A percentile compares a stretch with the other conserved stretches of the same genome.
Evolutionary conservation across 805 yeast genomes (phyloP).

Genomic region (Monosporozyma aerobia): DNA sequence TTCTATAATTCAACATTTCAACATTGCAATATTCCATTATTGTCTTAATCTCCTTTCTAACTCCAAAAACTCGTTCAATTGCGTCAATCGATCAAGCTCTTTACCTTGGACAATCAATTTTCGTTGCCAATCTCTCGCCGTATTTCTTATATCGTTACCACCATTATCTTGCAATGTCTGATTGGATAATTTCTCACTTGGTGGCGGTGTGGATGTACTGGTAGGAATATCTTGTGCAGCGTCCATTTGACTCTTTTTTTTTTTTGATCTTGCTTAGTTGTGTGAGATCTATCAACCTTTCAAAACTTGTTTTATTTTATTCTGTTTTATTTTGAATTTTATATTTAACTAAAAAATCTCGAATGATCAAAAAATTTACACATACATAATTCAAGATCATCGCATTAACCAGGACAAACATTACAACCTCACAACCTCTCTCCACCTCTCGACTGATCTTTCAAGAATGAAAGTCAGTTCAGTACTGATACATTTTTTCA

Average conservation of each 20-base stretch:
- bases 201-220: background rate
- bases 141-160: background rate
- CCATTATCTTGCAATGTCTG: background rate
- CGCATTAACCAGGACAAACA: too few relatives aligned
- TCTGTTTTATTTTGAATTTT: too few relatives aligned
- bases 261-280: background rate
- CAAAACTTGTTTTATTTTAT: too few relatives aligned
- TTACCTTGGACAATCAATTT: constrained; percentile 12
- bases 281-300: too few relatives aligned
- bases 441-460: background rate
- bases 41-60: constrained; percentile 8
- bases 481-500: constrained; percentile 7
- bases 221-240: background rate
- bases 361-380: too few relatives aligned
- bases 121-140: constrained; percentile 14
- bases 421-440: too few relatives aligned
- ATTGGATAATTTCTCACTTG: background rate
- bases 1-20: too few relatives aligned
- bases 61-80: constrained; percentile 18
- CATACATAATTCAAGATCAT: too few relatives aligned
- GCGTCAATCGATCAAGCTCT: constrained; percentile 14
- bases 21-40: too few relatives aligned
- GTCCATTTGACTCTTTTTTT: background rate
- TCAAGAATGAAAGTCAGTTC: background rate
- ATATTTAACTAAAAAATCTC: too few relatives aligned